Base-by-base conservation (phyloP, 805 yeast species). In the Candida rishiriensis region DNA sequence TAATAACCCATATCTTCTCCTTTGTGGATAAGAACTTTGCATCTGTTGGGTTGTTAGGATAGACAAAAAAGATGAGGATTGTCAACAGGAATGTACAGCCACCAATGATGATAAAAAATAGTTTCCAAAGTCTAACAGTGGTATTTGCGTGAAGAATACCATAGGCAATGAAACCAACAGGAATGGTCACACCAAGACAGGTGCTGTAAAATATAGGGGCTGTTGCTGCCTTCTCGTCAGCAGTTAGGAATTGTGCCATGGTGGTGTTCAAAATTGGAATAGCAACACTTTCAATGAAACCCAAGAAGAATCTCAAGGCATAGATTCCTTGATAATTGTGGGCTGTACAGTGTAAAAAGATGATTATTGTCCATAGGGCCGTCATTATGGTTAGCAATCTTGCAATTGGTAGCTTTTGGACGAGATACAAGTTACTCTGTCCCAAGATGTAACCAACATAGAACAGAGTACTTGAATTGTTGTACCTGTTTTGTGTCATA, bases 11-110 rank as follows among this genome's bases (percentile, higher is more conserved):
- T 11, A 77, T 70, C 52, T 70, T 77, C 56, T 81, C 85, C 36
- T 75, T 68, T 2, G 54, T 56, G 4, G 71, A 48, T 39, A 81
- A 64, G 50, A 75, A 75, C 44, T 60, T 66, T 6, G 79, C 79
- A 47, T 65, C 69, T 0, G 80, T 58, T 13, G 85, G 85, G 55
- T 79, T 76, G 46, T 73, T 69, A 34, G 86, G 87, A 52, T 77
- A 80, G 16, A 68, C 40, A 46, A 68, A 66, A 41, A 60, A 55
- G 3, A 71, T 57, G 4, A 65, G 38, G 2, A 66, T 36, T 2
- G 71, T 57, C 32, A 70, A 47, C 16, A 72, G 21, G 17, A 79
- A 63, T 0, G 85, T 76, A 34, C 76, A 56, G 12, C 78, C 73
- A 39, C 85, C 88, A 42, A 76, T 69, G 40, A 79, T 73, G 30